Conservation (phyloP, 176 grass and related monocot genomes). For the Triticum monococcum region DNA sequence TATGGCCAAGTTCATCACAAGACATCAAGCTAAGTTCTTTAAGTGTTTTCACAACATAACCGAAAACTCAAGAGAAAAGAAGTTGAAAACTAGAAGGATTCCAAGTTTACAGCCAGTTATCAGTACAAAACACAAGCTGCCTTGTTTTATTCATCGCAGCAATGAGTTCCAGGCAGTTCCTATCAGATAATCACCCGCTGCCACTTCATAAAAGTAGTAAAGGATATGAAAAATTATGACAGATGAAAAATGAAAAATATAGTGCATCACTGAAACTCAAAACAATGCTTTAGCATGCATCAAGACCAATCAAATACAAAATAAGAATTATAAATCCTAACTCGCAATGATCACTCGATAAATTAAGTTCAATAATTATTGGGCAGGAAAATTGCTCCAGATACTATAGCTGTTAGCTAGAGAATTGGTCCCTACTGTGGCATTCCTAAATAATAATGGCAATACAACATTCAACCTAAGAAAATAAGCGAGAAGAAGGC, state of each 20-base stretch:
- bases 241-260: slow-evolving; percentile 17
- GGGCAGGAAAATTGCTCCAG: background rate
- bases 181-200: background rate
- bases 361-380: slow-evolving; percentile 2
- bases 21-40: background rate
- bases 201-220: background rate
- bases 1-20: background rate
- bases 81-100: background rate
- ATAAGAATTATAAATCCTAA: background rate
- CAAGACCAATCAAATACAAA: background rate
- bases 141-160: background rate
- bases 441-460: background rate
- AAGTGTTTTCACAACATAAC: background rate
- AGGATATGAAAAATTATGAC: background rate
- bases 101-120: background rate
- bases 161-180: background rate
- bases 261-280: background rate
- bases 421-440: background rate
- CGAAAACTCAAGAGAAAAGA: background rate
- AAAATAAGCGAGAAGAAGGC: background rate
- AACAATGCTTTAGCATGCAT: background rate
- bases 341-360: background rate
- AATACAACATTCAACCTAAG: slow-evolving; percentile 19
- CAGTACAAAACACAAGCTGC: slow-evolving; percentile 8
- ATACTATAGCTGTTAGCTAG: background rate